Evolutionary conservation across 108 stramenopile genomes (phyloP).

Genomic region (Seminavis robusta): DNA sequence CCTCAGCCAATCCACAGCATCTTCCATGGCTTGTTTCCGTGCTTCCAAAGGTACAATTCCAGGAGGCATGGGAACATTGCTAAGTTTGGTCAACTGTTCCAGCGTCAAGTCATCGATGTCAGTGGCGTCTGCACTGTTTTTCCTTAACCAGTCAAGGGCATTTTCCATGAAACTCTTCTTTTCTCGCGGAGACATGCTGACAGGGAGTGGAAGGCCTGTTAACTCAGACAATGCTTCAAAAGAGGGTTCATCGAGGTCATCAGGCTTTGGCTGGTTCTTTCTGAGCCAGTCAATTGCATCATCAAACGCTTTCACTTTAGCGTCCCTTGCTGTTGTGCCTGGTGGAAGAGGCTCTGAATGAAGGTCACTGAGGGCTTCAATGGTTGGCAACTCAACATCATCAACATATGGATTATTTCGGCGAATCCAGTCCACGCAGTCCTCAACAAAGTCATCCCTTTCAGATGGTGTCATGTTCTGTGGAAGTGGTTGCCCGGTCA

Average conservation of each 20-base stretch:
- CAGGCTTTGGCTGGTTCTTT: neutral
- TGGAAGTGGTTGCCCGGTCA: neutral
- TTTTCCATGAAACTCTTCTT: slow-evolving; percentile 10
- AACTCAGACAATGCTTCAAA: neutral
- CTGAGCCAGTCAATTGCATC: neutral
- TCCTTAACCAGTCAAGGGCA: slow-evolving; percentile 23
- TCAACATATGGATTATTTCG: neutral
- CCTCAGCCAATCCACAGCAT: slow-evolving; percentile 27
- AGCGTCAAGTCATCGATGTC: slow-evolving; percentile 7
- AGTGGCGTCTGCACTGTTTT: slow-evolving; percentile 6
- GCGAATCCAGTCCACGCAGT: slow-evolving; percentile 20
- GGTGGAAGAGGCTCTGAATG: neutral
- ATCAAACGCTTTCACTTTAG: neutral
- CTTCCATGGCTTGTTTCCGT: slow-evolving; percentile 11
- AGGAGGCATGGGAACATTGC: slow-evolving; percentile 2
- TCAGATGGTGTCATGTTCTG: neutral
- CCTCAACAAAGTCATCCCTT: slow-evolving; percentile 2
- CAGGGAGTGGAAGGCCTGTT: neutral
- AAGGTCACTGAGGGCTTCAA: slow-evolving; percentile 2
- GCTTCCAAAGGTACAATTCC: neutral
- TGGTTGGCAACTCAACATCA: neutral
- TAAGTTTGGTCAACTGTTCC: neutral
- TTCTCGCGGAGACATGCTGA: neutral
- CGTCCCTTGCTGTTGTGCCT: too few species aligned
- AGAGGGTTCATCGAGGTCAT: slow-evolving; percentile 4